Conservation (phyloP, 805 yeast species). For the Metschnikowia orientalis region DNA sequence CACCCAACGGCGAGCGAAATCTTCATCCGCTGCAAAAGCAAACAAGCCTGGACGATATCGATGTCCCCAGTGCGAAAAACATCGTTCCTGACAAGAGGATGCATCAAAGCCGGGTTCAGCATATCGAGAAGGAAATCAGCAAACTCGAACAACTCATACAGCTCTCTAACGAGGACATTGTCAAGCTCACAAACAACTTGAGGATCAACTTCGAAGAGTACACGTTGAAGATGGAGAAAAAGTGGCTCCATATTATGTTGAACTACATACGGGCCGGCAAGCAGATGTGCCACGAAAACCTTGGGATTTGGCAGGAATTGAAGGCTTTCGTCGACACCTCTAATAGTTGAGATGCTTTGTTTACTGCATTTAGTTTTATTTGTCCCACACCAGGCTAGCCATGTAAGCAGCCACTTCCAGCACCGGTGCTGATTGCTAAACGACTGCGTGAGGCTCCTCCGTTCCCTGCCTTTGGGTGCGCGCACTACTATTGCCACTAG, state of each 20-base stretch:
- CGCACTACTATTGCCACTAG: too few species aligned
- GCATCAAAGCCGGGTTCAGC: slow-evolving; percentile 27
- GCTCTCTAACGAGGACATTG: slow-evolving; percentile 41
- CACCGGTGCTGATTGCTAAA: too few species aligned
- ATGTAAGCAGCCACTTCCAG: too few species aligned
- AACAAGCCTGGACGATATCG: slow-evolving; percentile 1
- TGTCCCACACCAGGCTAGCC: too few species aligned
- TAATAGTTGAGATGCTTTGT: too few species aligned
- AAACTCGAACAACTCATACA: slow-evolving; percentile 48
- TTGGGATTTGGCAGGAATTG: slow-evolving; percentile 30
- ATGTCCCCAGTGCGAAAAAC: slow-evolving; percentile 5
- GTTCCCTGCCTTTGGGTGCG: too few species aligned
- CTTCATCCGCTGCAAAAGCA: background rate
- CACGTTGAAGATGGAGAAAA: slow-evolving; percentile 36
- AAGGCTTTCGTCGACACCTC: slow-evolving; percentile 17
- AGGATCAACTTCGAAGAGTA: slow-evolving; percentile 36
- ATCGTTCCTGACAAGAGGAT: slow-evolving; percentile 16
- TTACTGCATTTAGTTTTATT: too few species aligned
- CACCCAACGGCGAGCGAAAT: background rate
- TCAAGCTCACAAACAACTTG: slow-evolving; percentile 40
- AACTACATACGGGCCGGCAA: slow-evolving; percentile 34
- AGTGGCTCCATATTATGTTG: slow-evolving; percentile 37
- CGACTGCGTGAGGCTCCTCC: too few species aligned
- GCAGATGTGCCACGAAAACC: slow-evolving; percentile 19
- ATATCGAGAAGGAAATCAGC: slow-evolving; percentile 37